Evolutionary conservation across 1,284 basidiomycete species (phyloP), one percentile per base, ranked within the genome.

Genomic region (Austroboletus olivaceoglutinosus): DNA sequence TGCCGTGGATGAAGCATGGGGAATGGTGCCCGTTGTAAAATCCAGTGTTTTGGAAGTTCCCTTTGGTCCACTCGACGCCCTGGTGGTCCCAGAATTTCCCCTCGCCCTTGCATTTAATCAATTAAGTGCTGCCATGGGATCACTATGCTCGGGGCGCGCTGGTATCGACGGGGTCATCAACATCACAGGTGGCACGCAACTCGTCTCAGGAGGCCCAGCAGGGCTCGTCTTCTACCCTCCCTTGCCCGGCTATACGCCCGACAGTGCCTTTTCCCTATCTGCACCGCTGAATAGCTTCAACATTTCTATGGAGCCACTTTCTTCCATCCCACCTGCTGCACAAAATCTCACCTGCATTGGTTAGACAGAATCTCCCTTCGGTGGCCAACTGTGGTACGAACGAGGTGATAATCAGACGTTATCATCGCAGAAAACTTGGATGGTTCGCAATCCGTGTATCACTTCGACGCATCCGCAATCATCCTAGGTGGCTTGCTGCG

Each of bases 271-370:
- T 8, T 36, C 34, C 6, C 34, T 19, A n/a, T 36, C n/a, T 10
- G 8, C 34, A 16, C 11, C 8, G 12, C 12, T 45, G 12, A 48
- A 48, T 31, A 41, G 50, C 15, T 53, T 47, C 50, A 42, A 53
- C 29, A 8, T 53, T 18, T 47, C 45, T 29, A 37, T 41, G 43
- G 42, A 53, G 15, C 36, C 47, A 6, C 30, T 34, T 5, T 53
- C 50, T 6, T 2, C 37, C n/a, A 25, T 25, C 25, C 25, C 25
- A 8, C 6, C 25, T 25, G 4, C 25, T 8, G 58, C 58, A n/a
- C 51, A 25, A 22, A 48, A 41, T n/a, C 48, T 56, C 18, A 31
- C 47, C 48, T 15, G 11, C 22, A 16, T 31, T 25, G 6, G 47
- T 31, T 25, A 9, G 25, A 8, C 31, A 42, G 21, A 38, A n/a